phyloP scores from a whole-genome alignment of 2,329 filamentous ascomycete species.

The Paecilomyces sp. region DNA sequence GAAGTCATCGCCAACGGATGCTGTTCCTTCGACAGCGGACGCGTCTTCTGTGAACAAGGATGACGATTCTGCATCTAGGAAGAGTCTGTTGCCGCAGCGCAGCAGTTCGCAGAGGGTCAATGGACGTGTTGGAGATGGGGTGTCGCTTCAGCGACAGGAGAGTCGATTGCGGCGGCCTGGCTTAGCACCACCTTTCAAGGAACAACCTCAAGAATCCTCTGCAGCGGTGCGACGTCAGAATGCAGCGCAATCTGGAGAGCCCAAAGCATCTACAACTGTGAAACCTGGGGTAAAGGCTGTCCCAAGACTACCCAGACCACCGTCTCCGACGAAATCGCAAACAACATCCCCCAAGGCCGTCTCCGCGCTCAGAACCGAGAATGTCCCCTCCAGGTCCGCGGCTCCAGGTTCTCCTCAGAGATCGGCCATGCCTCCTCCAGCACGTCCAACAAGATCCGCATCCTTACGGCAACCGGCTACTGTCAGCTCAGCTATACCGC shows the following conservation, averaged over 20 bases:
- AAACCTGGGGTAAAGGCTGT: not conserved
- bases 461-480: constrained; percentile 28
- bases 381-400: not conserved
- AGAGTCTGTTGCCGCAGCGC: constrained; percentile 26
- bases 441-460: constrained; percentile 26
- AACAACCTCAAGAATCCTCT: not conserved
- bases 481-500: constrained; percentile 10
- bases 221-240: not conserved
- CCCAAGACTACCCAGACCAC: constrained; percentile 2
- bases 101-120: constrained; percentile 13
- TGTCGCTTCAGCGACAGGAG: constrained; percentile 1
- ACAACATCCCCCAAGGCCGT: constrained; percentile 3
- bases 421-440: constrained; percentile 25
- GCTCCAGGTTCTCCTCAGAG: constrained; percentile 19
- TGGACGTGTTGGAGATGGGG: not conserved
- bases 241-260: not conserved
- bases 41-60: constrained; percentile 10
- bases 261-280: not conserved
- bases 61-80: constrained; percentile 14
- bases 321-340: constrained; percentile 17
- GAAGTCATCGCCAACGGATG: constrained; percentile 9
- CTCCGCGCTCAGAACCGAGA: not conserved
- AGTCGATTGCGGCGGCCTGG: not conserved
- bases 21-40: constrained; percentile 2
- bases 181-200: not conserved